Conservation (phyloP, 495 filamentous ascomycete genomes). For the Penicillium samsonianum region DNA sequence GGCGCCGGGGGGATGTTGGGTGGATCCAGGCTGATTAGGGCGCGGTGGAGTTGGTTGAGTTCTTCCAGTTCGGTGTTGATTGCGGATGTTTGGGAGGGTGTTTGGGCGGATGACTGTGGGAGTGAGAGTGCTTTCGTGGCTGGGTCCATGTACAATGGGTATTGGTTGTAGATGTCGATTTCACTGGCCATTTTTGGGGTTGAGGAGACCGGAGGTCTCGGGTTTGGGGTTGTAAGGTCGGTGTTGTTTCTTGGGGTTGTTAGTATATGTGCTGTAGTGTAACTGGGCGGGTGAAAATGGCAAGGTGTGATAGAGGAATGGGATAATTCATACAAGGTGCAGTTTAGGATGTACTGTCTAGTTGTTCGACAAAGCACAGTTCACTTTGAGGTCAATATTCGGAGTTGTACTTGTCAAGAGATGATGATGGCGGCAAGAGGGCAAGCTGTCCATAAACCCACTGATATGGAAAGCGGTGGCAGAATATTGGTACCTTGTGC, state of each 20-base stretch:
- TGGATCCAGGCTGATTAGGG: slow-evolving; percentile 58
- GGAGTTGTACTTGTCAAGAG: slow-evolving; percentile 2
- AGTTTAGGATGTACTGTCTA: neutral
- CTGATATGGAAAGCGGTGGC: slow-evolving; percentile 26
- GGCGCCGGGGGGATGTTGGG: slow-evolving; percentile 7
- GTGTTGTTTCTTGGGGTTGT: slow-evolving; percentile 9
- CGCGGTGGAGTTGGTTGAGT: slow-evolving; percentile 73
- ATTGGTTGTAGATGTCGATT: slow-evolving; percentile 75
- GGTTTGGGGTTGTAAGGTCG: slow-evolving; percentile 7
- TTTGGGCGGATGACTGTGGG: slow-evolving; percentile 33
- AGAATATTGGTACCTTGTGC: slow-evolving; percentile 15
- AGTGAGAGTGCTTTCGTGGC: slow-evolving; percentile 75
- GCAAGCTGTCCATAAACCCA: slow-evolving; percentile 32
- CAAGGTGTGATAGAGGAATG: neutral
- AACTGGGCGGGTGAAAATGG: slow-evolving; percentile 2
- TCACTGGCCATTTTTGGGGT: slow-evolving; percentile 35
- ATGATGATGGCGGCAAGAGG: slow-evolving; percentile 18
- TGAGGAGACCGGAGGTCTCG: slow-evolving; percentile 11
- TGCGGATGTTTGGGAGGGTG: slow-evolving; percentile 39
- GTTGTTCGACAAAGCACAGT: neutral
- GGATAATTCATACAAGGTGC: neutral
- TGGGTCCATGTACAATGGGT: slow-evolving; percentile 79
- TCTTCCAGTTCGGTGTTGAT: slow-evolving; percentile 65
- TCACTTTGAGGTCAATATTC: neutral
- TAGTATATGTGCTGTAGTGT: slow-evolving; percentile 17